Conservation (phyloP, 768 basidiomycete genomes). For the Mycena capillaripes region DNA sequence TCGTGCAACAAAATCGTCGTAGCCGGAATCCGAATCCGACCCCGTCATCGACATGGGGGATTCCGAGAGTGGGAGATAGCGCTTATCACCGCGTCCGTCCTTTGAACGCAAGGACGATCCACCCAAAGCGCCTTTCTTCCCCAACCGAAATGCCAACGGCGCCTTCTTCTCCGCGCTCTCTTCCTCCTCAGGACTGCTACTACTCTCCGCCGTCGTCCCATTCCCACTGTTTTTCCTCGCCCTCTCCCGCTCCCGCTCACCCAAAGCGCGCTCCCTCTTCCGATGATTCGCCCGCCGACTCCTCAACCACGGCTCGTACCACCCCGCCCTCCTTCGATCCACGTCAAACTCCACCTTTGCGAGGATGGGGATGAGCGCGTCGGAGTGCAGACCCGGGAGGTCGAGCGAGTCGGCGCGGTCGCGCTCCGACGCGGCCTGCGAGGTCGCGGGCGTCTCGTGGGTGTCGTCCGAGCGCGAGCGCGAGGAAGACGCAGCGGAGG, state of each 20-base stretch:
- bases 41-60: slow-evolving; percentile 32
- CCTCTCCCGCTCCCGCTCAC: neutral
- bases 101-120: no score
- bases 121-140: neutral
- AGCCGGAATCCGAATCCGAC: slow-evolving; percentile 45
- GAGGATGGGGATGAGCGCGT: slow-evolving; percentile 83
- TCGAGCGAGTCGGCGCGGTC: slow-evolving; percentile 65
- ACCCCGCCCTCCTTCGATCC: slow-evolving; percentile 81
- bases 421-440: slow-evolving; percentile 49
- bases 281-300: slow-evolving; percentile 72
- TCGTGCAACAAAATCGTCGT: no score
- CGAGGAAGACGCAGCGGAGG: slow-evolving; percentile 51
- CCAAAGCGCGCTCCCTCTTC: slow-evolving; percentile 49
- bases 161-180: slow-evolving; percentile 2
- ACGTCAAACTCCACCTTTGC: slow-evolving; percentile 98
- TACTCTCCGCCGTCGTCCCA: neutral
- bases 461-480: slow-evolving; percentile 58
- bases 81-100: no score
- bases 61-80: slow-evolving; percentile 54
- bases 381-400: slow-evolving; percentile 74
- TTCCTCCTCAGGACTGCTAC: neutral
- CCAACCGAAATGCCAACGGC: slow-evolving; percentile 28
- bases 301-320: slow-evolving; percentile 90
- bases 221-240: neutral
- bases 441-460: slow-evolving; percentile 42